A percentile compares a stretch with the other conserved stretches of the same genome.
Conservation (phyloP, 768 basidiomycete genomes). For the Mycena epipterygia region DNA sequence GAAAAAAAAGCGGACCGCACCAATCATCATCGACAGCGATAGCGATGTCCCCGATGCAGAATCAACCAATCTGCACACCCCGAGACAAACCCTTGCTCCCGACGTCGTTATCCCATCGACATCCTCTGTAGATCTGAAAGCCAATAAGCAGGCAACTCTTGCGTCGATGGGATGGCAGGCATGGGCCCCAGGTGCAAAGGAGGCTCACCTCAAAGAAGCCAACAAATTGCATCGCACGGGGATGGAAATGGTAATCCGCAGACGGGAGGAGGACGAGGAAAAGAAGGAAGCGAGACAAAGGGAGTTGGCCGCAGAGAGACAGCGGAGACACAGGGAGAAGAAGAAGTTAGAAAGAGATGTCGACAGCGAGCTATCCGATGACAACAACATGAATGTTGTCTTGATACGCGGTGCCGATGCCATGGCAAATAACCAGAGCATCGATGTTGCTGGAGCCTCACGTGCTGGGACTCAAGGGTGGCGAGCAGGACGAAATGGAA, state of each 20-base stretch:
- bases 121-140: neutral
- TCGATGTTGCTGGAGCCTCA: constrained; percentile 6
- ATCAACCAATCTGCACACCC: neutral
- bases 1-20: neutral
- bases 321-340: neutral
- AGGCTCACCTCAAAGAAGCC: neutral
- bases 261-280: neutral
- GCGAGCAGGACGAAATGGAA: constrained; percentile 2
- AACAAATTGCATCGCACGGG: neutral
- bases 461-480: constrained; percentile 1
- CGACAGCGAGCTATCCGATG: neutral
- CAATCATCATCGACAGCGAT: neutral
- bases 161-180: constrained; percentile 9
- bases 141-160: constrained; percentile 1
- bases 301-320: neutral
- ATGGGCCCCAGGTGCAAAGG: constrained; percentile 10
- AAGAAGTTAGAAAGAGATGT: neutral
- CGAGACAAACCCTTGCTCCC: constrained; percentile 1
- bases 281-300: neutral
- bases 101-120: neutral
- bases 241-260: neutral
- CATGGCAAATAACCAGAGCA: neutral
- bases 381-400: neutral
- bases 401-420: constrained; percentile 1
- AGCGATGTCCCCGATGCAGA: neutral